phyloP scores from a whole-genome alignment of 2,329 filamentous ascomycete species.

The Aspergillus terreus region DNA sequence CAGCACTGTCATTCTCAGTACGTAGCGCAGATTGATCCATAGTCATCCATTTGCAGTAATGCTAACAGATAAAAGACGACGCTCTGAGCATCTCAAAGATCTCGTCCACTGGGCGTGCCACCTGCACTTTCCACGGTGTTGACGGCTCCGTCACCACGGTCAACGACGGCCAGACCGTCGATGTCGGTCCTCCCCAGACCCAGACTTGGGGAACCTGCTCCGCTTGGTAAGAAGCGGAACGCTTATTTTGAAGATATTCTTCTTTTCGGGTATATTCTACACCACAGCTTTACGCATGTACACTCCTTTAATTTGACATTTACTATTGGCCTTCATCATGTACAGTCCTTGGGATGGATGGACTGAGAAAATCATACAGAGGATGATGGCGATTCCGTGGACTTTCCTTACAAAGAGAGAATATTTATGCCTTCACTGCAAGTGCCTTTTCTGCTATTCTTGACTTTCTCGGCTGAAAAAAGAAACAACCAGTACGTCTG shows the following conservation, averaged over 20 bases:
- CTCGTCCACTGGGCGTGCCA: constrained; percentile 3
- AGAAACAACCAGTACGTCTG: no score
- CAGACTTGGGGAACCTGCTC: constrained; percentile 18
- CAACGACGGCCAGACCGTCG: constrained; percentile 10
- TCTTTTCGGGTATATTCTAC: no score
- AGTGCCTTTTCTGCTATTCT: no score
- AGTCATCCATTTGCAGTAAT: neutral
- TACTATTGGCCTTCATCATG: neutral
- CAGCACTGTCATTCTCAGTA: constrained; percentile 13
- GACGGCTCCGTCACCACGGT: constrained; percentile 17
- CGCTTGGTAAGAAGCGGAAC: neutral
- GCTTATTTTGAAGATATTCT: neutral
- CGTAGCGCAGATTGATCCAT: neutral
- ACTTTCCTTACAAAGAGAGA: neutral
- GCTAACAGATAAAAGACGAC: constrained; percentile 11
- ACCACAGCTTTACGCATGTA: no score
- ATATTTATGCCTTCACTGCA: neutral
- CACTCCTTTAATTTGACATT: no score
- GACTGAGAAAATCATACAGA: no score
- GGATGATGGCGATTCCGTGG: neutral
- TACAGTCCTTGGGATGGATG: neutral
- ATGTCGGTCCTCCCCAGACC: constrained; percentile 23
- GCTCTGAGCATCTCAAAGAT: constrained; percentile 21
- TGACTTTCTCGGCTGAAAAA: no score
- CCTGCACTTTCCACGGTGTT: constrained; percentile 19